phyloP scores from a whole-genome alignment of 2,329 filamentous ascomycete genomes.

The Onygenales sp. region DNA sequence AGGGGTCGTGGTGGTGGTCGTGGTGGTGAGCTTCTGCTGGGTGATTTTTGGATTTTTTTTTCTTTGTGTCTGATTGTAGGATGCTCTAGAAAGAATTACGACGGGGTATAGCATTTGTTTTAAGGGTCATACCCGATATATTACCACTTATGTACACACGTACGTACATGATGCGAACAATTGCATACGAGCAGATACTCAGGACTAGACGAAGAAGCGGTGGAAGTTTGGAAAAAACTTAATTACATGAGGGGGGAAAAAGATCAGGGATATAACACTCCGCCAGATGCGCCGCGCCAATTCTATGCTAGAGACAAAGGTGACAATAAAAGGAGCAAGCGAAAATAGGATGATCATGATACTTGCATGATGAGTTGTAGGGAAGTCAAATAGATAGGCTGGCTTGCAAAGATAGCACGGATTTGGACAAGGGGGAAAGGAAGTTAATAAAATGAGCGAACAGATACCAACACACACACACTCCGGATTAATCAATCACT shows the following conservation, averaged over 20 bases:
- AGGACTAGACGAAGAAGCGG: too few species aligned
- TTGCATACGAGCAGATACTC: too few species aligned
- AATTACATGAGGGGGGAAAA: background rate
- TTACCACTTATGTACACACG: too few species aligned
- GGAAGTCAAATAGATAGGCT: background rate
- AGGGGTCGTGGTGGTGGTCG: too few species aligned
- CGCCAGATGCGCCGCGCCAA: background rate
- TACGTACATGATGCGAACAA: too few species aligned
- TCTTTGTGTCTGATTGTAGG: background rate
- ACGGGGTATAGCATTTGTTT: background rate
- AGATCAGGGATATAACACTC: background rate
- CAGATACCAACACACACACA: background rate
- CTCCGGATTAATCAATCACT: slow-evolving; percentile 13
- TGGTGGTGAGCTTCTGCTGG: too few species aligned
- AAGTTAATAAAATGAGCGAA: background rate
- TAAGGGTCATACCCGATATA: background rate
- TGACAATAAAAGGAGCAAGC: background rate
- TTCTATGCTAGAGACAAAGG: background rate
- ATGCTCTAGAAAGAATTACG: background rate
- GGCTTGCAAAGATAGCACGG: background rate
- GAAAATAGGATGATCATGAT: background rate
- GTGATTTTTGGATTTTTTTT: background rate
- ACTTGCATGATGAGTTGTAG: background rate
- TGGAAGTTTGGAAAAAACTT: too few species aligned
- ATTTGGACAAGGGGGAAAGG: background rate